These are phyloP conservation scores for Fusarium tanahbumbuense DNA, from an alignment of 2,329 filamentous ascomycete species.

Conservation along the genomic window DNA sequence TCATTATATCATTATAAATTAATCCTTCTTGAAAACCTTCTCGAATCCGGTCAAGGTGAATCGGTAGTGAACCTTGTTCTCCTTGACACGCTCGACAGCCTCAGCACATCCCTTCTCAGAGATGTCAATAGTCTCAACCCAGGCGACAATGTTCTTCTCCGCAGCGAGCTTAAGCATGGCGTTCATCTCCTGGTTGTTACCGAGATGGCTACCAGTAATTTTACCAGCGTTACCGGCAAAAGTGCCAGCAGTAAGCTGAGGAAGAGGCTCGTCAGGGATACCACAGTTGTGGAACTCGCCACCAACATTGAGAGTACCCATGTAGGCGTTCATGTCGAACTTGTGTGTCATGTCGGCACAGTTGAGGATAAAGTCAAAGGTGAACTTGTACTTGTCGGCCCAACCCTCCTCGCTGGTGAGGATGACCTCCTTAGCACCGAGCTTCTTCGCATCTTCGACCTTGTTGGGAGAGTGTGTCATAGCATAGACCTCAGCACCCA, in stretches of 20 bases:
- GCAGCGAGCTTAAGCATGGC: constrained; percentile 68
- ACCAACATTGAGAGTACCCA: constrained; percentile 63
- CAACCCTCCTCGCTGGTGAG: constrained; percentile 64
- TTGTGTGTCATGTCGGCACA: constrained; percentile 61
- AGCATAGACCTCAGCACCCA: constrained; percentile 74
- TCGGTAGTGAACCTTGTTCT: constrained; percentile 77
- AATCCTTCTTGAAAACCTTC: constrained; percentile 64
- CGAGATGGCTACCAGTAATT: constrained; percentile 68
- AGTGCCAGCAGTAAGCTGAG: constrained; percentile 54
- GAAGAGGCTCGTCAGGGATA: constrained; percentile 63
- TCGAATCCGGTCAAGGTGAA: constrained; percentile 77
- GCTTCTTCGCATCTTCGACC: constrained; percentile 67
- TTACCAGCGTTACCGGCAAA: constrained; percentile 65
- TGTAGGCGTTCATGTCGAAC: constrained; percentile 65
- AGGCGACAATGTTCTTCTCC: constrained; percentile 65
- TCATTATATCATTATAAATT: neutral
- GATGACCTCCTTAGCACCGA: constrained; percentile 70
- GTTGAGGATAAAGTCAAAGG: constrained; percentile 65
- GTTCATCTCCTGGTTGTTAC: constrained; percentile 69
- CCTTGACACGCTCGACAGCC: constrained; percentile 75
- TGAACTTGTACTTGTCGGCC: constrained; percentile 64
- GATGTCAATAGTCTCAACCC: constrained; percentile 72
- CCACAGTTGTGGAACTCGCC: constrained; percentile 69
- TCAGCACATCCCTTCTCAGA: constrained; percentile 75
- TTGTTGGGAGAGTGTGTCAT: constrained; percentile 71